Percentiles rank a stretch among this genome's conserved stretches.
phyloP scores from a whole-genome alignment of 148 eudicot genomes.

The Polygonum aviculare region DNA sequence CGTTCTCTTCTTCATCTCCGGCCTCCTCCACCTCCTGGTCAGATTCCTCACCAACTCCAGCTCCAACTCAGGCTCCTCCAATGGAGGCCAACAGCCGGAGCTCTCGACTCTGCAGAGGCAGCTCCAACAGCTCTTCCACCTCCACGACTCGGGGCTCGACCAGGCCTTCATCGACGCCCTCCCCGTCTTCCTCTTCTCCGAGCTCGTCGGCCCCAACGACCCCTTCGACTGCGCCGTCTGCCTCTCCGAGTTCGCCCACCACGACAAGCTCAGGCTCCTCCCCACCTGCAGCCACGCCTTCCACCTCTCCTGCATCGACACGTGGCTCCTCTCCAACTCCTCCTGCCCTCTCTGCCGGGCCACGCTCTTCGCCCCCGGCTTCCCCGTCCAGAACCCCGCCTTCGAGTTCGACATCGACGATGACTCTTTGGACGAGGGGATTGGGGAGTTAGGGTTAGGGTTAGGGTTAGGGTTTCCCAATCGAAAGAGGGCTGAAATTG shows the following conservation, averaged over 20 bases:
- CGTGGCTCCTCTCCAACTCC: conserved; percentile 27
- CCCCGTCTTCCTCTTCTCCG: conserved; percentile 27
- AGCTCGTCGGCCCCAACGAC: conserved; percentile 25
- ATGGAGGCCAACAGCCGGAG: conserved; percentile 21
- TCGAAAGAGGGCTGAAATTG: neutral
- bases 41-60: neutral
- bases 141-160: conserved; percentile 33
- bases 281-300: conserved; percentile 32
- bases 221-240: conserved; percentile 25
- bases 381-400: neutral
- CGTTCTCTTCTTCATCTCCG: conserved; percentile 29
- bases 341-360: conserved; percentile 35
- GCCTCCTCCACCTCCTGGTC: neutral
- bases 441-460: neutral
- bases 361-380: conserved; percentile 8
- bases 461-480: neutral
- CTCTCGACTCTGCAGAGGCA: conserved; percentile 37
- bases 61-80: conserved; percentile 11
- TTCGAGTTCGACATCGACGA: neutral
- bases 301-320: conserved; percentile 30
- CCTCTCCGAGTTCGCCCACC: conserved; percentile 6
- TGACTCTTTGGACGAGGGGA: too few relatives aligned
- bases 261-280: conserved; percentile 17
- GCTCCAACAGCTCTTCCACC: conserved; percentile 43
- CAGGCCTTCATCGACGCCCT: conserved; percentile 31